Conservation (phyloP, 495 filamentous ascomycete species). For the Poronia punctata region DNA sequence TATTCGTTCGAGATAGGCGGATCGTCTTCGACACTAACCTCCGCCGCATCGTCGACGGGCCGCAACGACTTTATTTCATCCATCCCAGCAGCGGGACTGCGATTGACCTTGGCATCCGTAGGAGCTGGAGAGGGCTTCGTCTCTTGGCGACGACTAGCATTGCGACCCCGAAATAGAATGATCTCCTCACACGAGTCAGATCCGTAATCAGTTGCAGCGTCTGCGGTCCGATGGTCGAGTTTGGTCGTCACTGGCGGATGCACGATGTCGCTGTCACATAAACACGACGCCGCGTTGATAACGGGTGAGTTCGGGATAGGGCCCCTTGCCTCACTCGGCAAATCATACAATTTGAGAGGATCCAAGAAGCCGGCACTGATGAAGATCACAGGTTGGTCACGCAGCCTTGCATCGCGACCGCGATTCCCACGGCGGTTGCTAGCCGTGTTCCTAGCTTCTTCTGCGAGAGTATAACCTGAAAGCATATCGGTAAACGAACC, state of each 20-base stretch:
- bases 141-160: conserved; percentile 8
- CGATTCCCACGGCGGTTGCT: conserved; percentile 41
- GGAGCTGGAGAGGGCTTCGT: not conserved
- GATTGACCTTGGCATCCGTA: not conserved
- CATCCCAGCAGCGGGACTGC: conserved; percentile 12
- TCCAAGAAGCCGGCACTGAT: conserved; percentile 62
- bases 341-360: conserved; percentile 31
- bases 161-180: conserved; percentile 58
- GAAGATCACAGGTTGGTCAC: conserved; percentile 58
- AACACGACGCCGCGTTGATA: not conserved
- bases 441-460: conserved; percentile 74
- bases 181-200: conserved; percentile 59
- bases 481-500: conserved; percentile 8
- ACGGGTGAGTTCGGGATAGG: not conserved
- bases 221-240: not conserved
- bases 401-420: conserved; percentile 33
- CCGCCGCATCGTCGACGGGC: conserved; percentile 8
- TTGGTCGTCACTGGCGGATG: not conserved
- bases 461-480: conserved; percentile 54
- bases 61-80: conserved; percentile 8
- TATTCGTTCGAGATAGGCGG: not conserved
- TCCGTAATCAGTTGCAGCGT: conserved; percentile 27
- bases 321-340: not conserved
- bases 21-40: conserved; percentile 9
- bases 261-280: too few species aligned